Conservation (phyloP, 2,329 filamentous ascomycete genomes). For the Neospermospora avenae region DNA sequence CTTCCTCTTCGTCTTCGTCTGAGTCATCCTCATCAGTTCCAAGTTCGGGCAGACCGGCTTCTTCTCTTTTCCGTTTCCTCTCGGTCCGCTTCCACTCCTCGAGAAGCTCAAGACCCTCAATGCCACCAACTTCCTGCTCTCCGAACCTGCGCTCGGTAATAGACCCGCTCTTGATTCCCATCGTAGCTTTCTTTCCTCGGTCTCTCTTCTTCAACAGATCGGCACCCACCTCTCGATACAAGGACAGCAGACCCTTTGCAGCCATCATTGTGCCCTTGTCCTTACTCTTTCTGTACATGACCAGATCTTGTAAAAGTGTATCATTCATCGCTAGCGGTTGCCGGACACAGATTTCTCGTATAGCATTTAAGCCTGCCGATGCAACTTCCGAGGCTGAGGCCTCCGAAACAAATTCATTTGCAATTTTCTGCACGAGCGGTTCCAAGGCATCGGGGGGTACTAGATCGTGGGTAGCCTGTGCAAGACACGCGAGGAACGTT, state of each 20-base stretch:
- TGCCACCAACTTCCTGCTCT: constrained; percentile 74
- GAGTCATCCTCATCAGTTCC: constrained; percentile 60
- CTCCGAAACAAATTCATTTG: constrained; percentile 97
- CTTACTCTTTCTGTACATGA: constrained; percentile 95
- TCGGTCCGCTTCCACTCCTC: constrained; percentile 95
- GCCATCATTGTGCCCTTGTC: constrained; percentile 99
- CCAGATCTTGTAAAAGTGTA: constrained; percentile 90
- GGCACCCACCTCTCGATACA: constrained; percentile 89
- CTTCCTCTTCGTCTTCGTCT: constrained; percentile 45
- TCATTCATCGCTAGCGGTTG: constrained; percentile 97
- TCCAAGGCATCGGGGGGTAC: constrained; percentile 92
- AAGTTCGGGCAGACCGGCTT: constrained; percentile 60
- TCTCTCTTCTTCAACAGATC: constrained; percentile 87
- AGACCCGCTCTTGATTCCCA: constrained; percentile 74
- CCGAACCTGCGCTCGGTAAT: constrained; percentile 76
- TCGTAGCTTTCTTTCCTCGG: constrained; percentile 84
- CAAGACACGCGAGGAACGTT: constrained; percentile 86
- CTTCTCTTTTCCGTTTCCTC: constrained; percentile 66
- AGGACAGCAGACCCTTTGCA: constrained; percentile 81
- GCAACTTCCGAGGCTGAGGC: constrained; percentile 88
- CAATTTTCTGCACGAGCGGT: constrained; percentile 89
- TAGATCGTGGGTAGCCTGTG: constrained; percentile 85
- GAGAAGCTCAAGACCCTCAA: constrained; percentile 88
- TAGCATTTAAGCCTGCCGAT: constrained; percentile 87
- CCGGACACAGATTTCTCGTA: constrained; percentile 87